phyloP scores from a whole-genome alignment of 306 rosid species.

The Citrullus colocynthis region DNA sequence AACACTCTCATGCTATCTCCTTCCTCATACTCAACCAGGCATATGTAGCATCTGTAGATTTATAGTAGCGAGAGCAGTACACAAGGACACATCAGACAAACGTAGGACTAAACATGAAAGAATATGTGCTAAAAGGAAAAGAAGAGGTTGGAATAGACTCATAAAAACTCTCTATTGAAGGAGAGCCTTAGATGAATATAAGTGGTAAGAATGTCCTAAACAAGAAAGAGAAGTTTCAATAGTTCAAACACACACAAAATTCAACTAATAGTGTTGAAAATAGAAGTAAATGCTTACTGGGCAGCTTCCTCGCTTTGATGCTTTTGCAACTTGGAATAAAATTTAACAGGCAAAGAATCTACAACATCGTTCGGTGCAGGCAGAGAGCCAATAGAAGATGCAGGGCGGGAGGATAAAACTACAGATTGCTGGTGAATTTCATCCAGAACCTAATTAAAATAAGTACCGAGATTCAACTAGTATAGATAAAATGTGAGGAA shows the following conservation, averaged over 20 bases:
- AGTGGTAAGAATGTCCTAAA: background rate
- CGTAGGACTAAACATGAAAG: background rate
- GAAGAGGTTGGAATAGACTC: background rate
- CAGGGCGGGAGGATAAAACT: slow-evolving; percentile 86
- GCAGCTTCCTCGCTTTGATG: slow-evolving; percentile 76
- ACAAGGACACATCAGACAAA: background rate
- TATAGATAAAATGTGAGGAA: slow-evolving; percentile 24
- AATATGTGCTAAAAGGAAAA: background rate
- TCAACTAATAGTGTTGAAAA: background rate
- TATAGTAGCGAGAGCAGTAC: background rate
- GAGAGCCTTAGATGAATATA: background rate
- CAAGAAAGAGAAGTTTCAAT: background rate
- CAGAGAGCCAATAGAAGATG: slow-evolving; percentile 90
- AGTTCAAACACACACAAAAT: background rate
- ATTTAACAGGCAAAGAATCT: slow-evolving; percentile 88
- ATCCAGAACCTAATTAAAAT: slow-evolving; percentile 99
- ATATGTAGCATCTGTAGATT: slow-evolving; percentile 75
- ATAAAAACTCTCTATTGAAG: background rate
- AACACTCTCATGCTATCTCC: slow-evolving; percentile 79
- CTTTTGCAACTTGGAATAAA: slow-evolving; percentile 51
- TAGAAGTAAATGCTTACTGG: slow-evolving; percentile 49
- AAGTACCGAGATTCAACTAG: slow-evolving; percentile 43
- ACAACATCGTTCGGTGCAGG: slow-evolving; percentile 94
- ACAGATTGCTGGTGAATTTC: slow-evolving; percentile 99
- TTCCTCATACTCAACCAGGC: slow-evolving; percentile 98